Conservation (phyloP, 148 eudicot genomes). For the Cornus florida region DNA sequence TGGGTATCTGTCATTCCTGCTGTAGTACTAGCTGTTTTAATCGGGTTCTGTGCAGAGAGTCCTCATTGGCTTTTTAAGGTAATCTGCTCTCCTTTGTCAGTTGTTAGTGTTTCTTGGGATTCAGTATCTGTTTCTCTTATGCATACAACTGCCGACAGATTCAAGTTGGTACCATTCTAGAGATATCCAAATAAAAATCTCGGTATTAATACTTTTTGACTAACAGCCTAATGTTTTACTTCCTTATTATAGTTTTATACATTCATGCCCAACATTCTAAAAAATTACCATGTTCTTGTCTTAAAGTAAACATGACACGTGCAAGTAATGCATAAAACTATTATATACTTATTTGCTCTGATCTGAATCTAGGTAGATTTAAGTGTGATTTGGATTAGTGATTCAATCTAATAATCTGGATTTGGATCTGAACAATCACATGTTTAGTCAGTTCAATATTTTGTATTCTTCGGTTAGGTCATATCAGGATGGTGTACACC, state of each 20-base stretch:
- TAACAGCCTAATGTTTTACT: background rate
- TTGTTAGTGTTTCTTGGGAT: background rate
- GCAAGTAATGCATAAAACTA: background rate
- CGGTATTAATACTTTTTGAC: background rate
- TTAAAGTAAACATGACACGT: background rate
- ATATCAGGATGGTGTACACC: too few relatives aligned
- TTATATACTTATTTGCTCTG: background rate
- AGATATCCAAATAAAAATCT: background rate
- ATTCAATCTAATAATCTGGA: background rate
- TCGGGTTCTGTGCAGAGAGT: constrained; percentile 84
- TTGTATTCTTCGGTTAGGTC: background rate
- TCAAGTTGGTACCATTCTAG: background rate
- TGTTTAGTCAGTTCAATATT: too few relatives aligned
- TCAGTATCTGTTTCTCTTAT: background rate
- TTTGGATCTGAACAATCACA: background rate
- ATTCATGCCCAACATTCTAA: too few relatives aligned
- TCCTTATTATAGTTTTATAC: background rate
- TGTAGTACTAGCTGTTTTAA: constrained; percentile 61
- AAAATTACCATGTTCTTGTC: background rate
- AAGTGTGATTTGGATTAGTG: background rate
- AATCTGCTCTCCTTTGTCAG: background rate
- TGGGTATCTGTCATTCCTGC: constrained; percentile 85
- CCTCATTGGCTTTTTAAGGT: constrained; percentile 97
- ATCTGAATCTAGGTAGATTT: background rate
- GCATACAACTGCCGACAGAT: background rate